Percentiles rank a stretch among this genome's conserved stretches.
phyloP scores from a whole-genome alignment of 306 rosid species.

The Coriaria nepalensis region DNA sequence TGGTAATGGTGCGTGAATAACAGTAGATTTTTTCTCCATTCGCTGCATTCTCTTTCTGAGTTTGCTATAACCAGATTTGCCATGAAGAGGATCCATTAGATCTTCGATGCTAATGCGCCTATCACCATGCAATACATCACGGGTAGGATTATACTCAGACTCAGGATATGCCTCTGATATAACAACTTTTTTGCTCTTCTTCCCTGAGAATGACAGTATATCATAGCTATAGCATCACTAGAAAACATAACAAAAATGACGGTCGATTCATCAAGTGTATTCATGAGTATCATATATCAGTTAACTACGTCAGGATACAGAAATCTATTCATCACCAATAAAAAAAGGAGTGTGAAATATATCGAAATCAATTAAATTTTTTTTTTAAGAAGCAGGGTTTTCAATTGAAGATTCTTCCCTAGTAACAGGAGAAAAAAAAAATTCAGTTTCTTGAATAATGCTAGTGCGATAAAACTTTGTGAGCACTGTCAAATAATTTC shows the following conservation, averaged over 20 bases:
- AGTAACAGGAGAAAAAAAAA: too few relatives aligned
- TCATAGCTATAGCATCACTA: neutral
- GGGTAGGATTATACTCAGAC: slow-evolving; percentile 74
- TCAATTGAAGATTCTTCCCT: too few relatives aligned
- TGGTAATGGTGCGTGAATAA: slow-evolving; percentile 51
- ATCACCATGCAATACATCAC: slow-evolving; percentile 60
- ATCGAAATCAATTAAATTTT: too few relatives aligned
- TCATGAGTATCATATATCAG: too few relatives aligned
- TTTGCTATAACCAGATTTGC: slow-evolving; percentile 39
- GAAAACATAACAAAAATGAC: neutral
- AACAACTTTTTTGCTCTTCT: slow-evolving; percentile 32
- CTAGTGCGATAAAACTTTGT: too few relatives aligned
- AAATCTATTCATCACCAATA: too few relatives aligned
- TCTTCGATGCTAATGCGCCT: slow-evolving; percentile 44
- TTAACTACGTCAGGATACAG: too few relatives aligned
- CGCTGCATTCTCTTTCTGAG: slow-evolving; percentile 39
- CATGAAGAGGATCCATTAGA: slow-evolving; percentile 55
- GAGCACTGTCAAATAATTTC: too few relatives aligned
- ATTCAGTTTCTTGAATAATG: too few relatives aligned
- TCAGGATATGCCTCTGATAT: slow-evolving; percentile 69
- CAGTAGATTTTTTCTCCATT: slow-evolving; percentile 31
- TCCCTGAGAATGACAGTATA: slow-evolving; percentile 25
- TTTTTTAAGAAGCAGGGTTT: too few relatives aligned
- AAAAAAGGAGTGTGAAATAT: too few relatives aligned
- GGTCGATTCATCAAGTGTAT: too few relatives aligned